Evolutionary conservation across 202 grass and related monocot species (phyloP), one percentile per base, ranked within the genome.

Genomic region (Cymbopogon flexuosus): DNA sequence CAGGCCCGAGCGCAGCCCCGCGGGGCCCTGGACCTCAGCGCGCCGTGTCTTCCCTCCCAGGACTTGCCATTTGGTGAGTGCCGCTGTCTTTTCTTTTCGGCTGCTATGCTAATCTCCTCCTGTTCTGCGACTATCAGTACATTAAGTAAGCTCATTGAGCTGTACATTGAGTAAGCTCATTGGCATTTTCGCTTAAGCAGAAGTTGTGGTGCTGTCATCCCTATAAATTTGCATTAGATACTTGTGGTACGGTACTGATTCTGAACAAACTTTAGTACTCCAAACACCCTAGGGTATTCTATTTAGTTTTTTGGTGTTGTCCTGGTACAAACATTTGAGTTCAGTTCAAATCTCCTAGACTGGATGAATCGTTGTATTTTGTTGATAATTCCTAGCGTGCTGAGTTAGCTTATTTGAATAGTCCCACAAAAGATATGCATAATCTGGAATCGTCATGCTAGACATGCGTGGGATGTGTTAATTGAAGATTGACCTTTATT

Each of bases 11-110:
- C 86, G 13, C 90, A 91, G 79, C 81, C 88, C 30, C 78, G 45
- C 49, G 86, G 82, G 84, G 68, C 15, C 56, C 76, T 33, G 24
- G 84, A 65, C 15, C 15, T 89, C 63, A 56, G 18, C 63, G 8
- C n/a, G 42, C 56, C 74, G 27, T 39, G 36, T 65, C 51, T 87
- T 36, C 79, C 66, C n/a, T 77, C 79, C 10, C 81, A 81, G 54
- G 82, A 91, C 27, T 83, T 87, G 56, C 27, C 82, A 27, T 88
- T 95, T 70, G 88, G 95, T 95, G 79, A 82, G 89, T 16, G 46
- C 56, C 8, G 63, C 71, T 21, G 80, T 11, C 24, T 68, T 83
- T 68, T 83, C 4, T 10, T 23, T 65, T 24, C 15, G 54, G 2
- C 43, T 76, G 49, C 21, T 71, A 59, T 76, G 49, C 21, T 71